A percentile compares a stretch with the other conserved stretches of the same genome.
These are phyloP conservation scores for Daldinia bambusicola DNA, from an alignment of 495 filamentous ascomycete genomes.

Conservation along the genomic window DNA sequence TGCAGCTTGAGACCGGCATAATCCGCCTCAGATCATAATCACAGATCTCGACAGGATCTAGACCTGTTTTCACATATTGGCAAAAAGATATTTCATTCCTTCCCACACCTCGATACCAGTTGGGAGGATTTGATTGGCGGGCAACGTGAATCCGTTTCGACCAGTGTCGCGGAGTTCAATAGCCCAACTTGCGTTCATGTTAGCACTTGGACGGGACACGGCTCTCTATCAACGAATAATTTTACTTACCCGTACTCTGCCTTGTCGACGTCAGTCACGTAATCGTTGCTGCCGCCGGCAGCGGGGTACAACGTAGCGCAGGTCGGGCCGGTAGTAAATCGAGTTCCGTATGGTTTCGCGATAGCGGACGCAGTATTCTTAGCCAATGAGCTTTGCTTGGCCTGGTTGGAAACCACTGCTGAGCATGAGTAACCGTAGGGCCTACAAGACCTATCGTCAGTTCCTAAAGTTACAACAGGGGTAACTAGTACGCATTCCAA, in stretches of 20 bases:
- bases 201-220: not conserved
- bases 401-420: conserved; percentile 55
- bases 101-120: conserved; percentile 63
- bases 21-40: not conserved
- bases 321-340: conserved; percentile 61
- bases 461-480: not conserved
- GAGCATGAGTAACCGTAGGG: conserved; percentile 56
- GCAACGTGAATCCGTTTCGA: conserved; percentile 66
- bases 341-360: conserved; percentile 58
- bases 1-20: not conserved
- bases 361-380: conserved; percentile 54
- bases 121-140: conserved; percentile 64
- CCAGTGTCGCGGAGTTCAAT: conserved; percentile 62
- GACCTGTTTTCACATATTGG: conserved; percentile 51
- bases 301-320: conserved; percentile 68
- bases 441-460: conserved; percentile 24
- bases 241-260: conserved; percentile 57
- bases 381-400: conserved; percentile 56
- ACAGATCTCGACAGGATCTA: not conserved
- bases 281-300: conserved; percentile 66
- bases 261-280: conserved; percentile 60
- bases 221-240: not conserved
- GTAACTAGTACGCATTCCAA: no score
- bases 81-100: conserved; percentile 64
- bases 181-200: conserved; percentile 55